Evolutionary conservation across 1,139 yeast species (phyloP).

Genomic region (Pichia sp.): DNA sequence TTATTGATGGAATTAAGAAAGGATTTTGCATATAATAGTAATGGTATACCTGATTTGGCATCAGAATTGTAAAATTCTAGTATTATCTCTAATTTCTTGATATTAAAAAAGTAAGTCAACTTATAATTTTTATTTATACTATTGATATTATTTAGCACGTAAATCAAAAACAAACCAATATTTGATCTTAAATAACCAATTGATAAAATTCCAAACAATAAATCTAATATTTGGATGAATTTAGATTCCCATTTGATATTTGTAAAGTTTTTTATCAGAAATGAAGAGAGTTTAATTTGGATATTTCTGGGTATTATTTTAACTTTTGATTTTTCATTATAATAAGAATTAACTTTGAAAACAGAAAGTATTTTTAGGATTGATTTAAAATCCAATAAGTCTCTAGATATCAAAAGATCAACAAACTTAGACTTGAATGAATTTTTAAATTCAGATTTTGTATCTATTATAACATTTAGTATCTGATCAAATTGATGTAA

Average conservation of each 20-base stretch:
- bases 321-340: slow-evolving; percentile 12
- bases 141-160: slow-evolving; percentile 16
- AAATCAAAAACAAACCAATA: slow-evolving; percentile 17
- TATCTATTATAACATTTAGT: slow-evolving; percentile 19
- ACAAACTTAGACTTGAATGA: slow-evolving; percentile 18
- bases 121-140: slow-evolving; percentile 20
- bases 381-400: slow-evolving; percentile 19
- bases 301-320: slow-evolving; percentile 11
- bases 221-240: slow-evolving; percentile 19
- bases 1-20: slow-evolving; percentile 11
- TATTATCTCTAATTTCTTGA: slow-evolving; percentile 20
- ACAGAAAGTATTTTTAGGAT: slow-evolving; percentile 19
- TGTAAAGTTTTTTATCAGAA: slow-evolving; percentile 18
- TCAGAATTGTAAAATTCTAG: slow-evolving; percentile 22
- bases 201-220: slow-evolving; percentile 23
- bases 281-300: slow-evolving; percentile 16
- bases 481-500: slow-evolving; percentile 15
- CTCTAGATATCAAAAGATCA: slow-evolving; percentile 18
- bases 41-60: slow-evolving; percentile 12
- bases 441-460: slow-evolving; percentile 10
- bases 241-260: slow-evolving; percentile 20
- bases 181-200: slow-evolving; percentile 24
- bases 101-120: slow-evolving; percentile 17
- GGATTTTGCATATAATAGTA: slow-evolving; percentile 14
- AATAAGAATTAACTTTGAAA: slow-evolving; percentile 18